Percentiles rank a stretch among this genome's conserved stretches.
Evolutionary conservation across 1,284 basidiomycete genomes (phyloP).

Genomic region (Sporisorium graminicola): DNA sequence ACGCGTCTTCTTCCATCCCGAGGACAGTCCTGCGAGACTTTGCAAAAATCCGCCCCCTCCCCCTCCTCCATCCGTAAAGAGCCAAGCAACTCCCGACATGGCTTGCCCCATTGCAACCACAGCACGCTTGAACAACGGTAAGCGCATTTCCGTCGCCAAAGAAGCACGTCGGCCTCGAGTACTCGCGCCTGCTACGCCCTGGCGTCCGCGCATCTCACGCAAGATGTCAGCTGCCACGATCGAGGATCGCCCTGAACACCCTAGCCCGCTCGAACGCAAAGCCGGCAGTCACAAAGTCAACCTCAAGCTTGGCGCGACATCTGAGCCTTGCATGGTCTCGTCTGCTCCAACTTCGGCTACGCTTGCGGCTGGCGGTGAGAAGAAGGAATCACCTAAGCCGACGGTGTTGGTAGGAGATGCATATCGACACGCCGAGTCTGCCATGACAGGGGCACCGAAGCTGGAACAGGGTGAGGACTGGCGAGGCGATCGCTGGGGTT

Average conservation of each 20-base stretch:
- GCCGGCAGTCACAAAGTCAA: constrained; percentile 2
- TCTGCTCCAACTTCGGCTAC: constrained; percentile 34
- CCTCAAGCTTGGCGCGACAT: constrained; percentile 15
- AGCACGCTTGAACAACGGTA: constrained; percentile 7
- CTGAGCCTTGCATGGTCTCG: constrained; percentile 9
- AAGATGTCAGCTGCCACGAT: constrained; percentile 5
- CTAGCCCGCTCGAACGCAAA: constrained; percentile 39
- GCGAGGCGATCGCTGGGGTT: constrained; percentile 19
- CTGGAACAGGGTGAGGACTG: constrained; percentile 21
- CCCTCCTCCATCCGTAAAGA: not conserved
- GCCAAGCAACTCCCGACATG: not conserved
- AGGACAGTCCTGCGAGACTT: constrained; percentile 2
- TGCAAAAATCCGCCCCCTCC: constrained; percentile 8
- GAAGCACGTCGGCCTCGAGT: constrained; percentile 19
- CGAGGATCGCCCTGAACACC: constrained; percentile 10
- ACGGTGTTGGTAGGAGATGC: constrained; percentile 10
- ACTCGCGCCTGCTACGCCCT: constrained; percentile 27
- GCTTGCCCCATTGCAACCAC: not conserved
- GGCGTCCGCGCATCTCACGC: constrained; percentile 38
- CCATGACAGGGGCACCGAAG: constrained; percentile 5
- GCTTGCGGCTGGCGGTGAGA: constrained; percentile 18
- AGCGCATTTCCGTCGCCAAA: constrained; percentile 16
- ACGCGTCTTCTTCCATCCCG: constrained; percentile 20
- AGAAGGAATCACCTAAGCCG: not conserved
- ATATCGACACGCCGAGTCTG: constrained; percentile 18